Percentiles rank a stretch among this genome's conserved stretches.
phyloP scores from a whole-genome alignment of 2,329 filamentous ascomycete species.

The Trichoderma sp. region DNA sequence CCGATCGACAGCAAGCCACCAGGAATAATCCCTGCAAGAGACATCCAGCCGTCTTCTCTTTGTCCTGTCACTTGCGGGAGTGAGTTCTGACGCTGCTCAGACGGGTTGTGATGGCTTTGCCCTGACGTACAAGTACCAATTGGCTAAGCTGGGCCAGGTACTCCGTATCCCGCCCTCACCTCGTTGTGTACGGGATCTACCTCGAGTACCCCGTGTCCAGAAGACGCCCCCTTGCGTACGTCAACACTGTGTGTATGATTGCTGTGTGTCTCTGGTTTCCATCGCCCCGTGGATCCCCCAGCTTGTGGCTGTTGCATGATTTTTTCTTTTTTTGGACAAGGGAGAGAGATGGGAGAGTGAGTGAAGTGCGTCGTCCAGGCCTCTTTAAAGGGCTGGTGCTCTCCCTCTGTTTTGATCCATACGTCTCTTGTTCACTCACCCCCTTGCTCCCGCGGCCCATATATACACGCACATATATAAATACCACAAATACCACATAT shows the following conservation, averaged over 20 bases:
- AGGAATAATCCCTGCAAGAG: slow-evolving; percentile 15
- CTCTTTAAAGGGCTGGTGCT: slow-evolving; percentile 6
- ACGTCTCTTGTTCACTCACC: slow-evolving; percentile 1
- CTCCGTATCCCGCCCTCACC: background rate
- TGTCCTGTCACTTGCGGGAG: background rate
- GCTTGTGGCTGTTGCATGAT: slow-evolving; percentile 18
- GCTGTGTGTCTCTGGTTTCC: background rate
- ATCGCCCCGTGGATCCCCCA: slow-evolving; percentile 15
- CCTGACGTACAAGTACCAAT: background rate
- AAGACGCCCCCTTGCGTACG: slow-evolving; percentile 7
- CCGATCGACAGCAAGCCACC: slow-evolving; percentile 15
- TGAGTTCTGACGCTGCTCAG: background rate
- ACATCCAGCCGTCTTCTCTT: background rate
- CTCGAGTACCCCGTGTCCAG: background rate
- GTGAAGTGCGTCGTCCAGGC: background rate
- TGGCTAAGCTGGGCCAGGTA: background rate
- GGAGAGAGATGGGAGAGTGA: background rate
- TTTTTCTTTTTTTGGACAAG: slow-evolving; percentile 4
- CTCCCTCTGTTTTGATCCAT: slow-evolving; percentile 5
- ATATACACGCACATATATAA: slow-evolving; percentile 2
- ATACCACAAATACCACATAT: background rate
- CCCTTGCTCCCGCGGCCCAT: background rate
- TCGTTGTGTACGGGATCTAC: background rate
- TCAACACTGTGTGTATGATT: slow-evolving; percentile 14
- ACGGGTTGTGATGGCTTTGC: background rate